Evolutionary conservation across 306 rosid genomes (phyloP).

Genomic region (Trifolium repens): DNA sequence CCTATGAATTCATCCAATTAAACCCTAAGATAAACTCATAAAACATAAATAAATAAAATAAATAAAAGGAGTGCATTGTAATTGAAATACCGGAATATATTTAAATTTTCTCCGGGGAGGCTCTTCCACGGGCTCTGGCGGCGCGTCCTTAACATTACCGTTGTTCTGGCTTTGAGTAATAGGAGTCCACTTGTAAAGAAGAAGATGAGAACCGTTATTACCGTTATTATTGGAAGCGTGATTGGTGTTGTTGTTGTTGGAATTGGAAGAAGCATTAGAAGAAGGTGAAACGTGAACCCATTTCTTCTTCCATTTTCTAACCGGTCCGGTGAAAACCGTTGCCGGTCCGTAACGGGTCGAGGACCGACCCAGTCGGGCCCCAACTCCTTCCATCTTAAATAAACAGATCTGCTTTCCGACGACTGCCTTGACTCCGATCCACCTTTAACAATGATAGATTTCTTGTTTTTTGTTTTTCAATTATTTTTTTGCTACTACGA

Average conservation of each 20-base stretch:
- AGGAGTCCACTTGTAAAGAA: slow-evolving; percentile 94
- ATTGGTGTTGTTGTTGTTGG: slow-evolving; percentile 38
- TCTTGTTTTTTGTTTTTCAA: not conserved
- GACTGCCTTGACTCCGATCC: not conserved
- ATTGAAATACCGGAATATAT: slow-evolving; percentile 78
- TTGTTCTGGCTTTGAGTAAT: slow-evolving; percentile 71
- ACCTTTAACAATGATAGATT: not conserved
- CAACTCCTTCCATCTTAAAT: slow-evolving; percentile 15
- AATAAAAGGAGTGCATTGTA: not conserved
- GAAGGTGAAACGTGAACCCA: slow-evolving; percentile 90
- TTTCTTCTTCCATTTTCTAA: slow-evolving; percentile 98
- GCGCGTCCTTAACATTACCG: slow-evolving; percentile 40
- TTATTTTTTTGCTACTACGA: not conserved
- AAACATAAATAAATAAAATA: not conserved
- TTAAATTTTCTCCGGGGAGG: slow-evolving; percentile 88
- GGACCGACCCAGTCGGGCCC: slow-evolving; percentile 20
- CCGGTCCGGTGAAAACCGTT: slow-evolving; percentile 96
- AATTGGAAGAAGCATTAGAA: slow-evolving; percentile 39
- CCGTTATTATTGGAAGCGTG: slow-evolving; percentile 58
- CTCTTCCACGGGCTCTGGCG: slow-evolving; percentile 57
- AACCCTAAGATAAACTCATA: slow-evolving; percentile 32
- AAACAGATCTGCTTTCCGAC: not conserved
- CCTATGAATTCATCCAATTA: slow-evolving; percentile 16
- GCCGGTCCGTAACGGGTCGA: slow-evolving; percentile 78
- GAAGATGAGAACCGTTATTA: slow-evolving; percentile 78